Evolutionary conservation across 2,329 filamentous ascomycete species (phyloP).

Genomic region (Diaporthe destruens): DNA sequence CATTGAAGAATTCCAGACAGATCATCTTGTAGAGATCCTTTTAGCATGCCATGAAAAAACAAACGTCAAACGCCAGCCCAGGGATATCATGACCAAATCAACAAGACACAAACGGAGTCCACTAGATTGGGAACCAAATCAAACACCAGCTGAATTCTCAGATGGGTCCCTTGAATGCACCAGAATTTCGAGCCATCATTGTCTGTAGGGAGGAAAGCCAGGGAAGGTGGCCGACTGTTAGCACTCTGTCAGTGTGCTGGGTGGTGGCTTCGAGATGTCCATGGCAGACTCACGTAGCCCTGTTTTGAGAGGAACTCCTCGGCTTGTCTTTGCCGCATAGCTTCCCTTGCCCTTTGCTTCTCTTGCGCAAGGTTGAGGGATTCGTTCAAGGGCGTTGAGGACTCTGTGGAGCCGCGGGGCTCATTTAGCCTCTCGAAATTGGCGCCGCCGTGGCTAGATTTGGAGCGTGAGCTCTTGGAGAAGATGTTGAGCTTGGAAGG

Average conservation of each 20-base stretch:
- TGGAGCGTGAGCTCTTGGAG: conserved; percentile 33
- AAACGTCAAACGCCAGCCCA: background rate
- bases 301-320: conserved; percentile 36
- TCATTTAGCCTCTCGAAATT: conserved; percentile 11
- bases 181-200: conserved; percentile 13
- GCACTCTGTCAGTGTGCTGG: background rate
- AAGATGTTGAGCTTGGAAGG: conserved; percentile 37
- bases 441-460: background rate
- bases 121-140: background rate
- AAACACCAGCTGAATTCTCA: background rate
- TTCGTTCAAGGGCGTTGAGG: conserved; percentile 25
- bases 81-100: conserved; percentile 10
- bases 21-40: background rate
- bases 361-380: conserved; percentile 7
- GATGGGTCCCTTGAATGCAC: conserved; percentile 25
- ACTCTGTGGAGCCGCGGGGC: conserved; percentile 26
- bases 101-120: background rate
- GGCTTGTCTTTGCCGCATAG: conserved; percentile 33
- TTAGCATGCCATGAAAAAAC: background rate
- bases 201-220: conserved; percentile 22
- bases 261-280: background rate
- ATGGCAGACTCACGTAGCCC: conserved; percentile 37
- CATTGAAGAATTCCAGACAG: background rate
- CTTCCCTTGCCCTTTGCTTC: conserved; percentile 35
- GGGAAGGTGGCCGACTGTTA: conserved; percentile 27